Conservation (phyloP, 2,329 filamentous ascomycete genomes). For the Dryadomyces quercus-mongolicae region DNA sequence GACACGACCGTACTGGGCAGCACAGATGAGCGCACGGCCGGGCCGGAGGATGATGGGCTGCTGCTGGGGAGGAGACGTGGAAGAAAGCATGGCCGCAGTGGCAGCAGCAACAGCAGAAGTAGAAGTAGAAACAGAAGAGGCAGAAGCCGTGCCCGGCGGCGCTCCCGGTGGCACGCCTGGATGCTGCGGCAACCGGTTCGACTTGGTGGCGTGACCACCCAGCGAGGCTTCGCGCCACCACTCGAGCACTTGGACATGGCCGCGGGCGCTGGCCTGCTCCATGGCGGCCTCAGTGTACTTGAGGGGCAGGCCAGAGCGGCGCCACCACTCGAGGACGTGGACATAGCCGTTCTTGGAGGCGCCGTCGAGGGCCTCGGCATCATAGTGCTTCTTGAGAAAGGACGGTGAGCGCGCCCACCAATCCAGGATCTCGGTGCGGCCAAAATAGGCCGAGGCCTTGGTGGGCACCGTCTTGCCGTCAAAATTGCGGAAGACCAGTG, state of each 20-base stretch:
- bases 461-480: conserved; percentile 77
- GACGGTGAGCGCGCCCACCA: conserved; percentile 82
- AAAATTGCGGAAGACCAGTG: conserved; percentile 72
- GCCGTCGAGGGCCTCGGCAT: conserved; percentile 71
- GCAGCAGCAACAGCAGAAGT: background rate
- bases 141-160: background rate
- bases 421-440: conserved; percentile 70
- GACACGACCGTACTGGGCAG: conserved; percentile 69
- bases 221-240: conserved; percentile 70
- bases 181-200: too few species aligned
- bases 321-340: conserved; percentile 81
- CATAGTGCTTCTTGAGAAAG: conserved; percentile 79
- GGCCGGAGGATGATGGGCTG: conserved; percentile 56
- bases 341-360: conserved; percentile 79
- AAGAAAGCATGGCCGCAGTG: background rate
- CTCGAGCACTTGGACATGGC: conserved; percentile 74
- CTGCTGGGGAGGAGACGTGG: background rate
- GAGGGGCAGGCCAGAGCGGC: conserved; percentile 61
- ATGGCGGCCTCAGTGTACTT: conserved; percentile 80
- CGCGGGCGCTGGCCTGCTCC: conserved; percentile 75
- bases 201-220: background rate
- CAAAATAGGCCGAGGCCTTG: conserved; percentile 79
- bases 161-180: too few species aligned
- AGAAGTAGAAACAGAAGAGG: too few species aligned
- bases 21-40: conserved; percentile 72